Conservation (phyloP, 495 filamentous ascomycete genomes). For the Bacidia rubella region DNA sequence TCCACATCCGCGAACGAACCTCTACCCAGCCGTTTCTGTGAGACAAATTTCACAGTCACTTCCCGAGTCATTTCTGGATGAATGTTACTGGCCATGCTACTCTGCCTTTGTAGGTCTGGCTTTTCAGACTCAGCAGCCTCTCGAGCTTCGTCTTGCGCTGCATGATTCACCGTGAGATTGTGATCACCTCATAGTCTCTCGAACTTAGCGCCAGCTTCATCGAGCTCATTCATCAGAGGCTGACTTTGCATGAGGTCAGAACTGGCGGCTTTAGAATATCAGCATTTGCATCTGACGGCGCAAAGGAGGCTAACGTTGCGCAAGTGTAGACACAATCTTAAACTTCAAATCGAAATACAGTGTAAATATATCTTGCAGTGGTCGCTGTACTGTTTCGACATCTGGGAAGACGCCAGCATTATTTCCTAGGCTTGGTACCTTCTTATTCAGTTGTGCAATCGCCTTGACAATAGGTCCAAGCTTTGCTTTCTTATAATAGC, state of each 20-base stretch:
- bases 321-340: background rate
- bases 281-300: background rate
- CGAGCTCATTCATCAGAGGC: background rate
- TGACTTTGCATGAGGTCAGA: background rate
- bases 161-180: background rate
- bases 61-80: background rate
- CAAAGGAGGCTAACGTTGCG: background rate
- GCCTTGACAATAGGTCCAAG: background rate
- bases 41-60: background rate
- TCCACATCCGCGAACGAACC: conserved; percentile 2
- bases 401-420: background rate
- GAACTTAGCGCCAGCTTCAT: background rate
- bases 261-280: background rate
- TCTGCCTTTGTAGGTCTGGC: background rate
- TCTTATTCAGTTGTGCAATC: background rate
- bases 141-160: background rate
- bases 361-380: background rate
- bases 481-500: background rate
- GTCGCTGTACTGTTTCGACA: background rate
- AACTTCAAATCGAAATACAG: background rate
- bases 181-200: background rate
- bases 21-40: background rate
- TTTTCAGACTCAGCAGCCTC: background rate
- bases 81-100: background rate
- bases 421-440: background rate